Percentiles rank a stretch among this genome's conserved stretches.
Evolutionary conservation across 1,284 basidiomycete species (phyloP).

Genomic region (Papiliotrema terrestris): DNA sequence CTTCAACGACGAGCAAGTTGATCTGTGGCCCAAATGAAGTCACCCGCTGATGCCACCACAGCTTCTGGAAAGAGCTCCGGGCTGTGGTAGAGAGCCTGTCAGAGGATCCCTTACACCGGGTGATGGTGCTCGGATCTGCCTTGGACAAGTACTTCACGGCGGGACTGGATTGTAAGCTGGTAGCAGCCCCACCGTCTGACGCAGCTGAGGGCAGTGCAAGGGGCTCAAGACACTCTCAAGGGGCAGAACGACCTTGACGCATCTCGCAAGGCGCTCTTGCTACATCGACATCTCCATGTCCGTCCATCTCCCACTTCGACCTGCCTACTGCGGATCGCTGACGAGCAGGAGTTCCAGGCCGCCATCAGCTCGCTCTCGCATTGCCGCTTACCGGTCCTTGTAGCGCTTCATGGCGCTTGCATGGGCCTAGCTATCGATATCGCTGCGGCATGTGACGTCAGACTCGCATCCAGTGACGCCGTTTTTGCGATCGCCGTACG

Average conservation of each 20-base stretch:
- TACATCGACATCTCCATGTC: constrained; percentile 56
- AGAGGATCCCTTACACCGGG: constrained; percentile 60
- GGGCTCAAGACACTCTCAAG: constrained; percentile 15
- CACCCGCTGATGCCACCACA: constrained; percentile 34
- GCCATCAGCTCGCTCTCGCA: constrained; percentile 66
- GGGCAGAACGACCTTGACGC: constrained; percentile 49
- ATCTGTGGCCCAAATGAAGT: neutral
- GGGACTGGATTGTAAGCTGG: constrained; percentile 69
- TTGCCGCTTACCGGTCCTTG: constrained; percentile 80
- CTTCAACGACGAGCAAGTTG: constrained; percentile 58
- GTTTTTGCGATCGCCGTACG: neutral
- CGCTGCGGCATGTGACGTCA: constrained; percentile 73
- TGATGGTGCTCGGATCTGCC: constrained; percentile 66
- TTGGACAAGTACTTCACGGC: constrained; percentile 72
- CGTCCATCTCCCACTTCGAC: too few species aligned
- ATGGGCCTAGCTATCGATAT: constrained; percentile 73
- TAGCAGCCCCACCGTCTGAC: neutral
- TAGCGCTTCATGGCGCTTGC: constrained; percentile 71
- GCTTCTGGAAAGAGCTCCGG: constrained; percentile 70
- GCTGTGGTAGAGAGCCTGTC: constrained; percentile 60
- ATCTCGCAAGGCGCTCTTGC: constrained; percentile 57
- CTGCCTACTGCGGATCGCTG: neutral
- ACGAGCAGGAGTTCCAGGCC: constrained; percentile 60
- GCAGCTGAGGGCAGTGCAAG: constrained; percentile 1
- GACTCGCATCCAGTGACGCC: constrained; percentile 62